Conservation (phyloP, 371 early-diverging fungal species). For the Smittium culicis region DNA sequence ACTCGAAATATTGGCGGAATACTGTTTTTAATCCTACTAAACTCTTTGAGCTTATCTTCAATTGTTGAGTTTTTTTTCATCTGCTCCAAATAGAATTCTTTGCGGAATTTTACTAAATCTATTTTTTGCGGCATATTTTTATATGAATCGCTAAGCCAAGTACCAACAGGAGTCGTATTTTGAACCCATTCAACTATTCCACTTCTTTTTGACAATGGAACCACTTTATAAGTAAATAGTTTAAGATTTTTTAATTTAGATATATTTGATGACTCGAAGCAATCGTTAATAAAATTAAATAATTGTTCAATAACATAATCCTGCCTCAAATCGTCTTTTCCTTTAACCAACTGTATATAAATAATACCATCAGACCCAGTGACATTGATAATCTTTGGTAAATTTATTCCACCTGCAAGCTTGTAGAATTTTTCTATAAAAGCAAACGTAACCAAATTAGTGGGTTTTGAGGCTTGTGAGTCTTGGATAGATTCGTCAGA, state of each 20-base stretch:
- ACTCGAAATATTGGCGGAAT: slow-evolving; percentile 30
- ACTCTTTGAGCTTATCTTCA: slow-evolving; percentile 22
- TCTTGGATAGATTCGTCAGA: slow-evolving; percentile 8
- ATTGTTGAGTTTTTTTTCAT: slow-evolving; percentile 26
- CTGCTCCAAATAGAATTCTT: slow-evolving; percentile 31
- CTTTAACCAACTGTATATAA: slow-evolving; percentile 38
- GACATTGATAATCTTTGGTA: slow-evolving; percentile 31
- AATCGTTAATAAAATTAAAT: slow-evolving; percentile 25
- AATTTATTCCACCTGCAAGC: slow-evolving; percentile 36
- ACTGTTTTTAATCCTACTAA: slow-evolving; percentile 20
- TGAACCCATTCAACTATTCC: slow-evolving; percentile 98
- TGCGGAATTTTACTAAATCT: neutral
- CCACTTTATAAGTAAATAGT: slow-evolving; percentile 78
- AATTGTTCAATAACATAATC: slow-evolving; percentile 34
- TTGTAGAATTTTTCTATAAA: slow-evolving; percentile 20
- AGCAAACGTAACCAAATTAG: slow-evolving; percentile 13
- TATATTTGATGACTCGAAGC: slow-evolving; percentile 11
- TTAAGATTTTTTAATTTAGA: slow-evolving; percentile 23
- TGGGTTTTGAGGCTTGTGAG: neutral
- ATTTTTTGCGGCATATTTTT: slow-evolving; percentile 26
- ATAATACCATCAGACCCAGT: slow-evolving; percentile 29
- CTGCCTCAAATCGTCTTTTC: slow-evolving; percentile 36
- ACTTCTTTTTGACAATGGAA: slow-evolving; percentile 81
- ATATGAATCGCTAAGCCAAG: slow-evolving; percentile 39
- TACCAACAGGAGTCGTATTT: slow-evolving; percentile 54